Conservation (phyloP, 78 protist genomes). For the Corallochytrium limacisporum region DNA sequence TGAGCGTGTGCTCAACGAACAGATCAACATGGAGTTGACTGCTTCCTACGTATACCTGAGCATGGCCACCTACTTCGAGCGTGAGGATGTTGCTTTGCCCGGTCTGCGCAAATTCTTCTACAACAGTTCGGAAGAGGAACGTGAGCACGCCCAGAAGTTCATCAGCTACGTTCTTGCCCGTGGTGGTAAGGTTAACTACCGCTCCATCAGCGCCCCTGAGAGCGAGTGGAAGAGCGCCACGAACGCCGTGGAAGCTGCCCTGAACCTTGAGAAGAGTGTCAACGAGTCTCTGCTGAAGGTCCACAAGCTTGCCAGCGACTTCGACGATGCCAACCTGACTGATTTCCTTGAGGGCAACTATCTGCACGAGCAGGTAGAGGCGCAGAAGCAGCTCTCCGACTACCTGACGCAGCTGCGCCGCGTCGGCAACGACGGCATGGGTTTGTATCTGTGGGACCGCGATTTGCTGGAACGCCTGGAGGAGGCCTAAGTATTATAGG, state of each 20-base stretch:
- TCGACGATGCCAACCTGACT: constrained; percentile 20
- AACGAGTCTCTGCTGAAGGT: constrained; percentile 6
- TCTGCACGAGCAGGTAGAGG: constrained; percentile 30
- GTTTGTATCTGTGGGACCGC: constrained; percentile 22
- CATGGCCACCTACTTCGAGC: constrained; percentile 20
- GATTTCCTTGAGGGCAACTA: constrained; percentile 23
- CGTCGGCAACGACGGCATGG: constrained; percentile 28
- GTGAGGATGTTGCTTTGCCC: constrained; percentile 31
- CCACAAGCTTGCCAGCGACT: constrained; percentile 11
- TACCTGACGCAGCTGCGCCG: constrained; percentile 13
- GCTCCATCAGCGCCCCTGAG: neutral
- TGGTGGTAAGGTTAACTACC: constrained; percentile 1
- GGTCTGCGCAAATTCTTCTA: constrained; percentile 12
- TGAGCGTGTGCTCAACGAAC: neutral
- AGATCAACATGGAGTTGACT: constrained; percentile 13
- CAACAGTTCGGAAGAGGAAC: constrained; percentile 5
- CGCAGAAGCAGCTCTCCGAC: constrained; percentile 24
- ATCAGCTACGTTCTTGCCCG: constrained; percentile 17
- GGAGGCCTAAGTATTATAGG: no score
- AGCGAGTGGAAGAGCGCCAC: neutral
- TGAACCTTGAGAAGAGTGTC: constrained; percentile 11
- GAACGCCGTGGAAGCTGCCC: constrained; percentile 14
- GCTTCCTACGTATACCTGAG: neutral
- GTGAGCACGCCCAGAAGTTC: constrained; percentile 29
- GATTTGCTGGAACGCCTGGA: constrained; percentile 2